These are phyloP conservation scores for Trichoderma oligosporum DNA, from an alignment of 2,329 filamentous ascomycete genomes.

Conservation along the genomic window DNA sequence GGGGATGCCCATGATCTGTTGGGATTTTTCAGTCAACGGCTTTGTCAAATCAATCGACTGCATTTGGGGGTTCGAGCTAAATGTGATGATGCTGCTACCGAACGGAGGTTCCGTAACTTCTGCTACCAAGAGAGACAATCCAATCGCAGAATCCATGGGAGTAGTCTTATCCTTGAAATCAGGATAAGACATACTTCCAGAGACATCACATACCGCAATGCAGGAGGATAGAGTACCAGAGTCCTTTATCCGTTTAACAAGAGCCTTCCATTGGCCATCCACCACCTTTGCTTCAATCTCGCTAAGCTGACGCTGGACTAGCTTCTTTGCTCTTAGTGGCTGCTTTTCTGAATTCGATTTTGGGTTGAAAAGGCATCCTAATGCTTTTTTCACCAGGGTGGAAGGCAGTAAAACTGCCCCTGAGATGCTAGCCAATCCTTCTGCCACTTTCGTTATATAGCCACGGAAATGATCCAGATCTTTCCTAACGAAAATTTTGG, in stretches of 20 bases:
- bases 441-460: slow-evolving; percentile 48
- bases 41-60: slow-evolving; percentile 37
- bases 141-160: slow-evolving; percentile 53
- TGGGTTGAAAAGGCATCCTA: neutral
- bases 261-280: slow-evolving; percentile 53
- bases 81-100: slow-evolving; percentile 53
- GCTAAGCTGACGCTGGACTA: slow-evolving; percentile 30
- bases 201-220: slow-evolving; percentile 58
- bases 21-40: slow-evolving; percentile 42
- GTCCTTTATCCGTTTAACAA: slow-evolving; percentile 56
- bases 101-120: slow-evolving; percentile 52
- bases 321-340: slow-evolving; percentile 10
- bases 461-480: slow-evolving; percentile 47
- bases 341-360: neutral
- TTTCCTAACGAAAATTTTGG: slow-evolving; percentile 46
- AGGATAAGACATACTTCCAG: slow-evolving; percentile 47
- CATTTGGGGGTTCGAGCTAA: slow-evolving; percentile 41
- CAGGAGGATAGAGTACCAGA: slow-evolving; percentile 50
- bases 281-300: slow-evolving; percentile 37
- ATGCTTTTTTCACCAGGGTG: slow-evolving; percentile 38
- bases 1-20: slow-evolving; percentile 25
- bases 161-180: slow-evolving; percentile 42
- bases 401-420: slow-evolving; percentile 54
- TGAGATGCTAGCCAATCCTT: slow-evolving; percentile 49
- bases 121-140: slow-evolving; percentile 53